Conservation (phyloP, 306 rosid genomes). For the Myrica gale region DNA sequence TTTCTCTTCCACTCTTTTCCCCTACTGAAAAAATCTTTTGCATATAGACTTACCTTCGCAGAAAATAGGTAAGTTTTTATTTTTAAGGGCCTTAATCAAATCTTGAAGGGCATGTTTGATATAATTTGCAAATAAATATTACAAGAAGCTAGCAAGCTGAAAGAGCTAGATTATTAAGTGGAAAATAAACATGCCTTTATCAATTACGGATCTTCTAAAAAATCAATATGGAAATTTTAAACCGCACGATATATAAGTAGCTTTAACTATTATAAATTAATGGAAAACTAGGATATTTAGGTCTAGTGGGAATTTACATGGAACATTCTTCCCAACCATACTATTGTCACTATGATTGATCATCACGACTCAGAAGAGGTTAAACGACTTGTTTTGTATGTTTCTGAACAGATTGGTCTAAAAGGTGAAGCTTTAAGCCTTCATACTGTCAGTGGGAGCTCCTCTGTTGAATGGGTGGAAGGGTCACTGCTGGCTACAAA, state of each 20-base stretch:
- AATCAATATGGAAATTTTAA: neutral
- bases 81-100: neutral
- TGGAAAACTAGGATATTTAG: neutral
- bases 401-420: constrained; percentile 66
- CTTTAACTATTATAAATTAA: neutral
- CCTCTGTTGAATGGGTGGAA: constrained; percentile 75
- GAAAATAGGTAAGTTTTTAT: no score
- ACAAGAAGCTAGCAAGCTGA: neutral
- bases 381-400: constrained; percentile 20
- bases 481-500: constrained; percentile 60
- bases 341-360: neutral
- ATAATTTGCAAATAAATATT: neutral
- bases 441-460: constrained; percentile 71
- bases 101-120: neutral
- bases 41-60: neutral
- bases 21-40: neutral
- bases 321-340: neutral
- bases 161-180: neutral
- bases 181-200: neutral
- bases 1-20: constrained; percentile 4
- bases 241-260: neutral
- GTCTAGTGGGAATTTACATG: neutral
- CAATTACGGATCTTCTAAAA: neutral
- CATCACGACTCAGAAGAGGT: neutral
- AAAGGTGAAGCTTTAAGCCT: constrained; percentile 73